These are phyloP conservation scores for Exsudoporus floridanus DNA, from an alignment of 1,284 basidiomycete species.

Conservation along the genomic window DNA sequence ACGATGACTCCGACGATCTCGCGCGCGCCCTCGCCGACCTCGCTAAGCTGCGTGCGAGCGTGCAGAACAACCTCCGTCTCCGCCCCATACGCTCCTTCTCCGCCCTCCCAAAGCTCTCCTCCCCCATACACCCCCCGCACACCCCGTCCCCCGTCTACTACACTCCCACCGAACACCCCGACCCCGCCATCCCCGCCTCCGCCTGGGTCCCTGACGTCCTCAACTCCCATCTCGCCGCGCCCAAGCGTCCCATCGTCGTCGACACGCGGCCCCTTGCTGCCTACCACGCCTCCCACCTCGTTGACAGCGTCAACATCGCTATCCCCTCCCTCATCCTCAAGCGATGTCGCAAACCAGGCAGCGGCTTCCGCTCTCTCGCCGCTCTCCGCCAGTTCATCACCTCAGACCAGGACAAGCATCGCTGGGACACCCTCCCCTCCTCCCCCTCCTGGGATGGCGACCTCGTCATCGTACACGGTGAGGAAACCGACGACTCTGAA, in stretches of 20 bases:
- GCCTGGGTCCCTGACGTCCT: slow-evolving; percentile 49
- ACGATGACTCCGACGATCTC: slow-evolving; percentile 47
- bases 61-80: slow-evolving; percentile 71
- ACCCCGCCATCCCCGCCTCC: slow-evolving; percentile 18
- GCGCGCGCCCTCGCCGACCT: slow-evolving; percentile 64
- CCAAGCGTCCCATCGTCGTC: slow-evolving; percentile 66
- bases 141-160: slow-evolving; percentile 57
- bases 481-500: slow-evolving; percentile 68
- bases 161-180: slow-evolving; percentile 39
- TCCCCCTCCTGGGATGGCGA: slow-evolving; percentile 66
- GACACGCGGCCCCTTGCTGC: slow-evolving; percentile 73
- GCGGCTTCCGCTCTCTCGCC: slow-evolving; percentile 61
- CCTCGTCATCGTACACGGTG: slow-evolving; percentile 66
- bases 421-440: slow-evolving; percentile 57
- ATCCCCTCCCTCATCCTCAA: slow-evolving; percentile 86
- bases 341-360: slow-evolving; percentile 68
- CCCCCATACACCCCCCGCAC: neutral
- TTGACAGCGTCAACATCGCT: slow-evolving; percentile 73
- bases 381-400: slow-evolving; percentile 76
- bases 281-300: slow-evolving; percentile 63
- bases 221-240: slow-evolving; percentile 48
- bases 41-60: slow-evolving; percentile 63
- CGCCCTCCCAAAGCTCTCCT: slow-evolving; percentile 41
- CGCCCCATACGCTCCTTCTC: slow-evolving; percentile 65
- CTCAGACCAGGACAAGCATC: slow-evolving; percentile 63